A percentile compares a stretch with the other conserved stretches of the same genome.
Conservation (phyloP, 108 stramenopile genomes). For the Mayamaea pseudoterrestris region DNA sequence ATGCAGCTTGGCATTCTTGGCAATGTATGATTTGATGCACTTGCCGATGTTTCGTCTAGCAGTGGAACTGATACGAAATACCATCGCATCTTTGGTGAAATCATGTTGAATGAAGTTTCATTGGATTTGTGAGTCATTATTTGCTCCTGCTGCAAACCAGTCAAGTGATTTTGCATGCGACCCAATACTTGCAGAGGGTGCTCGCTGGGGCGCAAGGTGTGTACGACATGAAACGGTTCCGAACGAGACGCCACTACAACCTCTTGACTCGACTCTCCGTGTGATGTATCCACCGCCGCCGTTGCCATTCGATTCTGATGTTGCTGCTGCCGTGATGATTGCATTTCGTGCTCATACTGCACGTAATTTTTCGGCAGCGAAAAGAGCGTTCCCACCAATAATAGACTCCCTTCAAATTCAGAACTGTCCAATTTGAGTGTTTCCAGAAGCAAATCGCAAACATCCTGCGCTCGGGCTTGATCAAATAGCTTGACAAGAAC, state of each 20-base stretch:
- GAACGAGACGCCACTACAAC: background rate
- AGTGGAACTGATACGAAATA: conserved; percentile 23
- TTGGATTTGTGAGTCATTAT: too few species aligned
- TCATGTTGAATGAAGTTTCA: conserved; percentile 5
- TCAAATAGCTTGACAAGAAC: conserved; percentile 32
- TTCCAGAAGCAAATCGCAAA: conserved; percentile 28
- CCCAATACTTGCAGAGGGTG: conserved; percentile 17
- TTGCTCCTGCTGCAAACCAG: background rate
- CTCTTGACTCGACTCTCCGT: background rate
- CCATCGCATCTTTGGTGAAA: conserved; percentile 37
- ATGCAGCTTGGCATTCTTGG: conserved; percentile 28
- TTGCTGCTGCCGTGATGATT: background rate
- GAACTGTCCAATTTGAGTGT: conserved; percentile 12
- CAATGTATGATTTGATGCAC: background rate
- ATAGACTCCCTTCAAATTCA: conserved; percentile 17
- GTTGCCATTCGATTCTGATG: background rate
- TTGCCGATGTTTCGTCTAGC: background rate
- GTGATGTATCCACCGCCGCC: too few species aligned
- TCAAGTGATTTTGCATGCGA: conserved; percentile 22
- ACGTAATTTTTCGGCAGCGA: conserved; percentile 33
- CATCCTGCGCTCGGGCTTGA: conserved; percentile 30
- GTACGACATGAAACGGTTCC: conserved; percentile 30
- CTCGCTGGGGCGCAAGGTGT: conserved; percentile 28
- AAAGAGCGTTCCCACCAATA: conserved; percentile 42
- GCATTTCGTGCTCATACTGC: conserved; percentile 28